Conservation (phyloP, 2,329 filamentous ascomycete species). For the Elsinoe australis region DNA sequence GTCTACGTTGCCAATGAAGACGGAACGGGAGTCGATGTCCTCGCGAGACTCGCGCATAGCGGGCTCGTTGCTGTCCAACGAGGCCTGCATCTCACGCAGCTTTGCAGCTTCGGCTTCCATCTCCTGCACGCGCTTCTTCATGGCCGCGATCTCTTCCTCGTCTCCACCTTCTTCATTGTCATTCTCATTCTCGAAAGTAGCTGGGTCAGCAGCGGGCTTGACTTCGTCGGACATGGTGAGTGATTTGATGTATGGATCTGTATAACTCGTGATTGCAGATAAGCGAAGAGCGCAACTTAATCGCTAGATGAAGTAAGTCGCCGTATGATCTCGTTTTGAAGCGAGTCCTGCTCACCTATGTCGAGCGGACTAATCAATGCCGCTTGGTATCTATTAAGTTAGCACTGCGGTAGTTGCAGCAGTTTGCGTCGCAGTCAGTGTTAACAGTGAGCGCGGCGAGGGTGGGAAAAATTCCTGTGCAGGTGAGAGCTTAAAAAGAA, state of each 20-base stretch:
- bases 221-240: slow-evolving; percentile 13
- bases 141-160: slow-evolving; percentile 40
- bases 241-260: slow-evolving; percentile 5
- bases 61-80: slow-evolving; percentile 73
- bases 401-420: no score
- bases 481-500: no score
- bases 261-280: no score
- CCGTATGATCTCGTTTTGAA: no score
- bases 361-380: no score
- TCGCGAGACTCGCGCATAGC: slow-evolving; percentile 87
- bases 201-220: slow-evolving; percentile 16
- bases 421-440: no score
- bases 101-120: slow-evolving; percentile 53
- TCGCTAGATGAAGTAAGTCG: no score
- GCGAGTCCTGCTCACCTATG: no score
- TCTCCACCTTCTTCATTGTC: slow-evolving; percentile 29
- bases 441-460: no score
- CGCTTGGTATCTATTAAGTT: no score
- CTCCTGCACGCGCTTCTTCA: slow-evolving; percentile 48
- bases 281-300: no score
- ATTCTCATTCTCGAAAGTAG: slow-evolving; percentile 24
- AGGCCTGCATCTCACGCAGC: slow-evolving; percentile 50
- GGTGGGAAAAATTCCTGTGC: no score
- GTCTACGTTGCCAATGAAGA: slow-evolving; percentile 98
- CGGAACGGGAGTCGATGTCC: slow-evolving; percentile 87